A percentile compares a stretch with the other conserved stretches of the same genome.
Evolutionary conservation across 768 basidiomycete species (phyloP).

Genomic region (Russula sp.): DNA sequence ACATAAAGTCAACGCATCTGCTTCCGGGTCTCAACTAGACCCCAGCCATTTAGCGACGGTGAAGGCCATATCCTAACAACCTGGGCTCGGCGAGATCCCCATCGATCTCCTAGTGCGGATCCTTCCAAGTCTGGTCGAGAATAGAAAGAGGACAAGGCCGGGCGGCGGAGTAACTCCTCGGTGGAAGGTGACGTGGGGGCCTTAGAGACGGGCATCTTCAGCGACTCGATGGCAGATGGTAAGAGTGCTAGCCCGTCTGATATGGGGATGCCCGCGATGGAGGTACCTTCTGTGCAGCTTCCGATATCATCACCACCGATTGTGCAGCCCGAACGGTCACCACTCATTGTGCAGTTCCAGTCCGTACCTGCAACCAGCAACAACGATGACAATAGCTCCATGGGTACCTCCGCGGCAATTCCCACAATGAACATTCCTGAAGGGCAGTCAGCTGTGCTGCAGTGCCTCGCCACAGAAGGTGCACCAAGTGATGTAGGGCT

Average conservation of each 20-base stretch:
- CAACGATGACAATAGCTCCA: background rate
- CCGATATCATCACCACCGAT: background rate
- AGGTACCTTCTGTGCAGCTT: background rate
- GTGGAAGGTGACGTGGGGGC: background rate
- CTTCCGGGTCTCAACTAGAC: too few species aligned
- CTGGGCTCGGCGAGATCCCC: background rate
- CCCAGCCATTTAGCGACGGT: background rate
- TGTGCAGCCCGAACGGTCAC: background rate
- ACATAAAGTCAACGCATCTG: too few species aligned
- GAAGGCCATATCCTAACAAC: background rate
- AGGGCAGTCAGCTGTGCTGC: background rate
- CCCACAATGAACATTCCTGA: background rate
- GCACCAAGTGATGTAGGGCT: too few species aligned
- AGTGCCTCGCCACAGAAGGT: too few species aligned
- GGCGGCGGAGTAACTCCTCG: too few species aligned
- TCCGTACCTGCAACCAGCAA: background rate
- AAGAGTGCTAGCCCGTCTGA: background rate
- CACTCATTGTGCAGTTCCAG: background rate
- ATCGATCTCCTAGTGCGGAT: background rate
- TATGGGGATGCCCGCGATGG: background rate
- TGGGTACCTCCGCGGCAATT: background rate
- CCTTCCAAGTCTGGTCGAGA: background rate
- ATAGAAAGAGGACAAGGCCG: too few species aligned
- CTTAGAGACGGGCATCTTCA: background rate
- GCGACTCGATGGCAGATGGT: background rate